Percentiles rank a stretch among this genome's conserved stretches.
phyloP scores from a whole-genome alignment of 129 eudicot genomes.

The Logfia minima region DNA sequence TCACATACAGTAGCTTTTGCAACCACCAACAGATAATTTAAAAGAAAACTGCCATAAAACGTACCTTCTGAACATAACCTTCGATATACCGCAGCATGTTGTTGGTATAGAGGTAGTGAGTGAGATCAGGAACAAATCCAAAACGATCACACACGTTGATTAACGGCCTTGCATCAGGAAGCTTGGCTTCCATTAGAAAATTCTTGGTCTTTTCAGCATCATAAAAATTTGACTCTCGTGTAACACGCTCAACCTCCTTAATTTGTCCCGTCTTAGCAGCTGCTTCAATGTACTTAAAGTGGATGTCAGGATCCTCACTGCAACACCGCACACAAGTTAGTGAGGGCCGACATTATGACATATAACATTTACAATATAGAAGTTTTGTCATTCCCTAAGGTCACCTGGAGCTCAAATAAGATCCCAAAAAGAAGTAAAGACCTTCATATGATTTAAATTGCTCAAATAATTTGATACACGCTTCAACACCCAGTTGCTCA shows the following conservation, averaged over 20 bases:
- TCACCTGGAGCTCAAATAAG: slow-evolving; percentile 91
- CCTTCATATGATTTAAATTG: slow-evolving; percentile 90
- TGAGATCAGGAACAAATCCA: slow-evolving; percentile 83
- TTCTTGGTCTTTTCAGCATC: slow-evolving; percentile 83
- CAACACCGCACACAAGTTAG: background rate
- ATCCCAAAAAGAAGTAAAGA: slow-evolving; percentile 80
- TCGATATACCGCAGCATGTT: slow-evolving; percentile 96
- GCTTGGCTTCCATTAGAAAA: slow-evolving; percentile 91
- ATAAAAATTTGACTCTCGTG: slow-evolving; percentile 87
- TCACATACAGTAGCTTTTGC: background rate
- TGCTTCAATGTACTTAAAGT: slow-evolving; percentile 87
- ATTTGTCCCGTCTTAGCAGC: slow-evolving; percentile 98
- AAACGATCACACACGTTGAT: slow-evolving; percentile 90
- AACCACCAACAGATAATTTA: background rate
- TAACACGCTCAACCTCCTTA: slow-evolving; percentile 91
- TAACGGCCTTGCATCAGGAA: slow-evolving; percentile 91
- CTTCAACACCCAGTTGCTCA: slow-evolving; percentile 82
- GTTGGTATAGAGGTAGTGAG: slow-evolving; percentile 76
- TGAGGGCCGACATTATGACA: background rate
- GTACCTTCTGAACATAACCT: slow-evolving; percentile 95
- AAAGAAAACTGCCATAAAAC: background rate
- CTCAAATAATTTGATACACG: slow-evolving; percentile 82
- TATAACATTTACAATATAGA: background rate
- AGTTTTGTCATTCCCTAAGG: background rate
- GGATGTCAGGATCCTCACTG: slow-evolving; percentile 92